phyloP scores from a whole-genome alignment of 139 green algal species.

The Picochlorum sp. region DNA sequence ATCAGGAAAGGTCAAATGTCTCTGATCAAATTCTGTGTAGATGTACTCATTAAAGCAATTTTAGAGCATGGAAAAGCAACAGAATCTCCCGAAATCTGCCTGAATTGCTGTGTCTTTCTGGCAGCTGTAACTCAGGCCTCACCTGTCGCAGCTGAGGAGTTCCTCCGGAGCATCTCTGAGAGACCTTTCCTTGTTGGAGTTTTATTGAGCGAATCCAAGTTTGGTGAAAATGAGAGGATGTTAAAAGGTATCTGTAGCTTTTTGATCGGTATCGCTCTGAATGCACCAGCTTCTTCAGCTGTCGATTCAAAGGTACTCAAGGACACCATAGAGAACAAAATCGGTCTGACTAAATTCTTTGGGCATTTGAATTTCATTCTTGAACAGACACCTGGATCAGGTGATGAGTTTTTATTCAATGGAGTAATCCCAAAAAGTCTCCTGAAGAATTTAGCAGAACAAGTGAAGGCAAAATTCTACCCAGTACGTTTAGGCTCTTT shows the following conservation, averaged over 20 bases:
- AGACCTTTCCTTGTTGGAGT: conserved; percentile 2
- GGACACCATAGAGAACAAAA: not conserved
- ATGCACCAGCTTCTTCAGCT: not conserved
- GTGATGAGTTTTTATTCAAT: not conserved
- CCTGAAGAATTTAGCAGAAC: too few relatives aligned
- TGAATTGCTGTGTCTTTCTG: not conserved
- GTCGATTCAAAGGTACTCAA: not conserved
- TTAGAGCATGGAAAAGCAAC: not conserved
- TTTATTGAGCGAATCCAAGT: not conserved
- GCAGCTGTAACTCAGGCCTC: not conserved
- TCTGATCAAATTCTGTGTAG: not conserved
- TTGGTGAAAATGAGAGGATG: not conserved
- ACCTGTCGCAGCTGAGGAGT: not conserved
- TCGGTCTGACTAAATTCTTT: not conserved
- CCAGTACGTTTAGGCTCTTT: too few relatives aligned
- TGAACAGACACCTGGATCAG: not conserved
- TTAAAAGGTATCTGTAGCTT: not conserved
- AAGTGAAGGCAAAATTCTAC: too few relatives aligned
- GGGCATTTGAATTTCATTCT: conserved; percentile 2
- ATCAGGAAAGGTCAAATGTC: not conserved
- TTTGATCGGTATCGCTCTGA: not conserved
- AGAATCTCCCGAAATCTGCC: not conserved
- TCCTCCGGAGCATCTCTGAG: not conserved
- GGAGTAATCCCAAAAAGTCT: too few relatives aligned
- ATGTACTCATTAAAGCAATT: not conserved